These are phyloP conservation scores for Epichloe gansuensis DNA, from an alignment of 2,329 filamentous ascomycete genomes.

Conservation along the genomic window DNA sequence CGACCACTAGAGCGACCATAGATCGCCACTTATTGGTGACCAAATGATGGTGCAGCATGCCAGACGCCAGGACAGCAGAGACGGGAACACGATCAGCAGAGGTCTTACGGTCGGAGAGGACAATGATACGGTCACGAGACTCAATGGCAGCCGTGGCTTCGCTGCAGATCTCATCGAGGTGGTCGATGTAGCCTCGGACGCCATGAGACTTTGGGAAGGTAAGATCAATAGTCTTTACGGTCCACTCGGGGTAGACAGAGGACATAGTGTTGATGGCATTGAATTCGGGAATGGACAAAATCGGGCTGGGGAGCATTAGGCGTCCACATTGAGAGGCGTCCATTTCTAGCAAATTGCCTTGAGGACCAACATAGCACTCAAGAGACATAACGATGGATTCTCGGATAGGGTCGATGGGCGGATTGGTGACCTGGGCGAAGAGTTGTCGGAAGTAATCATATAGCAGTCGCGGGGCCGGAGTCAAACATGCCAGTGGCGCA, in stretches of 20 bases:
- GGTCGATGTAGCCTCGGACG: slow-evolving; percentile 70
- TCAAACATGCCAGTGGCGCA: slow-evolving; percentile 80
- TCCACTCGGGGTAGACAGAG: slow-evolving; percentile 64
- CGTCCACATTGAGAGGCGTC: slow-evolving; percentile 78
- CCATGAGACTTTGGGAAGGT: slow-evolving; percentile 85
- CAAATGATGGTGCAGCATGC: slow-evolving; percentile 90
- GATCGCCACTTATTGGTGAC: slow-evolving; percentile 95
- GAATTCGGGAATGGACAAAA: slow-evolving; percentile 83
- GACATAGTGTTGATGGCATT: slow-evolving; percentile 74
- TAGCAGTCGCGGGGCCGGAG: slow-evolving; percentile 76
- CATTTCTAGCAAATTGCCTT: slow-evolving; percentile 93
- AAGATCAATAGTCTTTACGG: slow-evolving; percentile 79
- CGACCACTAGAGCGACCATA: slow-evolving; percentile 72
- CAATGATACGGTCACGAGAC: slow-evolving; percentile 70
- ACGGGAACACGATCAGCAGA: slow-evolving; percentile 73
- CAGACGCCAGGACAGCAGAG: slow-evolving; percentile 76
- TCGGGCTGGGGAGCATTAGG: slow-evolving; percentile 74
- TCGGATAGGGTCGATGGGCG: slow-evolving; percentile 91
- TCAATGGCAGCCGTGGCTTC: slow-evolving; percentile 75
- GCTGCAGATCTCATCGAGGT: slow-evolving; percentile 79
- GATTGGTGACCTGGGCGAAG: slow-evolving; percentile 96
- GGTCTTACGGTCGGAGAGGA: slow-evolving; percentile 81
- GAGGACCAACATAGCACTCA: slow-evolving; percentile 90
- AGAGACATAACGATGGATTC: slow-evolving; percentile 98
- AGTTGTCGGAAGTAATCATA: slow-evolving; percentile 97